phyloP scores from a whole-genome alignment of 2,329 filamentous ascomycete species.

The Phaeosphaeriaceae sp. region DNA sequence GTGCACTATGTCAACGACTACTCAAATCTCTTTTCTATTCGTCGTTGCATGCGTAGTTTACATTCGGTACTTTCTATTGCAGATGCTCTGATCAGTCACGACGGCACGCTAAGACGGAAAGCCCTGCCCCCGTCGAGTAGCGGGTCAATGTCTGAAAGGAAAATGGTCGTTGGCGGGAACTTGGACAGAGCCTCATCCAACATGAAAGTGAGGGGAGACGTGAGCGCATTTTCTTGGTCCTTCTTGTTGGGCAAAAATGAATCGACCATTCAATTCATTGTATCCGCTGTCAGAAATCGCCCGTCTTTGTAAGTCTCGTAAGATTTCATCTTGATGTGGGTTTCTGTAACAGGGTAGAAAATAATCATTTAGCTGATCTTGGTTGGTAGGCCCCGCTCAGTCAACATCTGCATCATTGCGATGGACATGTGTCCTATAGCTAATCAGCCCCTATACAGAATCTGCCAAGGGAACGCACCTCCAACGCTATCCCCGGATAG shows the following conservation, averaged over 20 bases:
- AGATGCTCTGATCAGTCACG: neutral
- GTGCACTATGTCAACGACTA: no score
- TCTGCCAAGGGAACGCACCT: neutral
- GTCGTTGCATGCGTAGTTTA: no score
- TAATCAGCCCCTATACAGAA: neutral
- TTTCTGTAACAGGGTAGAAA: neutral
- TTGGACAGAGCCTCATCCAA: neutral
- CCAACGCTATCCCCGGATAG: neutral
- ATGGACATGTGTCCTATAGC: neutral
- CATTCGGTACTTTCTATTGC: no score
- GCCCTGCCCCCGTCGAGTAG: neutral
- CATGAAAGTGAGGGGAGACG: neutral
- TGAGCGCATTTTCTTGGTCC: neutral
- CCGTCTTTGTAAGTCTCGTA: neutral
- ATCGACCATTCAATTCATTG: neutral
- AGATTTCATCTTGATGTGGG: neutral
- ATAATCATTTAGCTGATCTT: neutral
- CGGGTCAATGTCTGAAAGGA: neutral
- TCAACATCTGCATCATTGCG: slow-evolving; percentile 1
- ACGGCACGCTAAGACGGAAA: neutral
- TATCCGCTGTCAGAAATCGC: neutral
- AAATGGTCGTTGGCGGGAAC: neutral
- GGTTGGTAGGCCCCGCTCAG: neutral
- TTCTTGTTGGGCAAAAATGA: neutral
- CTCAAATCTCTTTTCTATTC: no score